phyloP scores from a whole-genome alignment of 1,139 yeast genomes.

The Pichia terricola region DNA sequence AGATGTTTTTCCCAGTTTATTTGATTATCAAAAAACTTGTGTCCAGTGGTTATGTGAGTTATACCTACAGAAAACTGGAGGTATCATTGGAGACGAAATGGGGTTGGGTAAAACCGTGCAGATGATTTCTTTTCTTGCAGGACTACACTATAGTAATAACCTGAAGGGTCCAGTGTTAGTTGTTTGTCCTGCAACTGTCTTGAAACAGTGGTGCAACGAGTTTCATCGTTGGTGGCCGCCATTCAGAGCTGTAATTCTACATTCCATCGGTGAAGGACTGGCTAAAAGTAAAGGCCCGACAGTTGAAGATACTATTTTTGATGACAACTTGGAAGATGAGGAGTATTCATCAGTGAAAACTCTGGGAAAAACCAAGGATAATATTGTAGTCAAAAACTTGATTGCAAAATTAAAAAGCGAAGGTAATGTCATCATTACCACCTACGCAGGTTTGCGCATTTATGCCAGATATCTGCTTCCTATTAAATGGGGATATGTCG shows the following conservation, averaged over 20 bases:
- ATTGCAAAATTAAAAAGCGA: conserved; percentile 41
- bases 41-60: conserved; percentile 78
- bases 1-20: conserved; percentile 75
- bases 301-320: conserved; percentile 15
- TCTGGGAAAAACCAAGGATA: conserved; percentile 25
- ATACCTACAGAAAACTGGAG: conserved; percentile 80
- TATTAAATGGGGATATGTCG: conserved; percentile 79
- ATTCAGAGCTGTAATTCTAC: conserved; percentile 72
- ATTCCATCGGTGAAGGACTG: conserved; percentile 87
- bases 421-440: conserved; percentile 84
- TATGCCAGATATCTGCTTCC: conserved; percentile 65
- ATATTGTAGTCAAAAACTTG: conserved; percentile 35
- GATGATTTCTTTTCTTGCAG: conserved; percentile 81
- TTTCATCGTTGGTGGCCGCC: conserved; percentile 99
- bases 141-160: conserved; percentile 72
- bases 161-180: conserved; percentile 71
- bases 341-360: conserved; percentile 18
- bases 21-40: conserved; percentile 91
- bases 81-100: conserved; percentile 96
- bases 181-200: conserved; percentile 94
- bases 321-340: conserved; percentile 24
- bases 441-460: conserved; percentile 81
- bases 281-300: conserved; percentile 6
- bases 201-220: conserved; percentile 94
- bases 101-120: conserved; percentile 95